A percentile compares a stretch with the other conserved stretches of the same genome.
Conservation (phyloP, 2,329 filamentous ascomycete species). For the Penicillium oxalicum region DNA sequence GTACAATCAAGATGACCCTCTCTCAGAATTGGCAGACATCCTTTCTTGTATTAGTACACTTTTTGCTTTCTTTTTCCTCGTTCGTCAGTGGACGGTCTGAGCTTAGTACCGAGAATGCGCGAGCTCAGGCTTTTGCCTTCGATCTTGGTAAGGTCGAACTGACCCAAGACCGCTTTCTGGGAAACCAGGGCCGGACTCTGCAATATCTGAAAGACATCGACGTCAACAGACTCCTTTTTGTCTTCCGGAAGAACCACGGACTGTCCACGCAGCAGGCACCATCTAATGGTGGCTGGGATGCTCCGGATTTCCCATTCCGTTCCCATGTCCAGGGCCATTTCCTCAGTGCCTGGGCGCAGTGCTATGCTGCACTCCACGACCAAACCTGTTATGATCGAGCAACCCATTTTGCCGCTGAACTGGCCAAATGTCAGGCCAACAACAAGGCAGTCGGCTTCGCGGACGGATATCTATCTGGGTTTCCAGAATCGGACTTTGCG, state of each 20-base stretch:
- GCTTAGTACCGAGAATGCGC: neutral
- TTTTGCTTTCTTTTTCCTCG: neutral
- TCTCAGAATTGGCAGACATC: neutral
- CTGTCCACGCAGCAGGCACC: slow-evolving; percentile 44
- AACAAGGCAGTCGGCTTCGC: slow-evolving; percentile 43
- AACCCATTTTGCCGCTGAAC: slow-evolving; percentile 41
- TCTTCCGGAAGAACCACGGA: slow-evolving; percentile 45
- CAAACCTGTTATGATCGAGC: slow-evolving; percentile 43
- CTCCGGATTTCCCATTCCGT: slow-evolving; percentile 50
- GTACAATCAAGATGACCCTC: neutral
- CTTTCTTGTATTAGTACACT: neutral
- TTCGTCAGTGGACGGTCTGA: neutral
- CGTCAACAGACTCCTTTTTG: slow-evolving; percentile 45
- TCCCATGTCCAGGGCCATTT: slow-evolving; percentile 49
- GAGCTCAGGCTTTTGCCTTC: slow-evolving; percentile 1
- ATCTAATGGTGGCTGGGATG: slow-evolving; percentile 50
- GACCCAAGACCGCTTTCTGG: slow-evolving; percentile 29
- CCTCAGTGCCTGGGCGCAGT: slow-evolving; percentile 48
- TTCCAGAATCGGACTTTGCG: slow-evolving; percentile 36
- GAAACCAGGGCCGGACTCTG: slow-evolving; percentile 46
- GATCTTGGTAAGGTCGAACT: slow-evolving; percentile 2
- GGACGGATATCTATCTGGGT: slow-evolving; percentile 38
- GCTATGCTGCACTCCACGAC: slow-evolving; percentile 43
- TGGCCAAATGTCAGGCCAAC: slow-evolving; percentile 49
- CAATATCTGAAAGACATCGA: slow-evolving; percentile 45